These are phyloP conservation scores for Epichloe sylvatica DNA, from an alignment of 2,329 filamentous ascomycete species.

Conservation along the genomic window DNA sequence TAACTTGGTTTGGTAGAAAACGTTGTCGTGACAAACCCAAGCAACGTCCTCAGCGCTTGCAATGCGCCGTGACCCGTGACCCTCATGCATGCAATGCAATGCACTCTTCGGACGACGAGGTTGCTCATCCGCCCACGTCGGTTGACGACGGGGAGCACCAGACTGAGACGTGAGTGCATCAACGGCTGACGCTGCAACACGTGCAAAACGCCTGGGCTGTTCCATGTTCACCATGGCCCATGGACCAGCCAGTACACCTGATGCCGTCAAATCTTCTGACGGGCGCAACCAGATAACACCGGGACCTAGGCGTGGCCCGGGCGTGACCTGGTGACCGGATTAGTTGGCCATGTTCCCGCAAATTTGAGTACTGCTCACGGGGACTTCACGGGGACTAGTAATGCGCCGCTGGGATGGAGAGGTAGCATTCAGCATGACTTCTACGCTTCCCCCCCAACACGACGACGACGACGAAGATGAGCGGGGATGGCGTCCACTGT, in stretches of 20 bases:
- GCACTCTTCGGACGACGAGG: neutral
- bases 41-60: neutral
- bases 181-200: neutral
- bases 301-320: neutral
- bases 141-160: neutral
- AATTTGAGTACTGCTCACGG: neutral
- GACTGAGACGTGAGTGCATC: neutral
- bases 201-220: neutral
- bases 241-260: neutral
- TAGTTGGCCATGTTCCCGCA: neutral
- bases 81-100: too few species aligned
- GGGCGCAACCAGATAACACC: neutral
- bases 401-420: neutral
- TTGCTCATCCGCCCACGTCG: neutral
- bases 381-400: neutral
- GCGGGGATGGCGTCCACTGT: neutral
- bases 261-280: neutral
- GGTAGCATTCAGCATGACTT: neutral
- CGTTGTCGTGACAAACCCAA: too few species aligned
- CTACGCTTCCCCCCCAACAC: too few species aligned
- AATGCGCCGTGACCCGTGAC: neutral
- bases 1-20: too few species aligned
- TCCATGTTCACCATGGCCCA: neutral
- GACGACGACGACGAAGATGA: neutral
- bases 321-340: neutral